Conservation (phyloP, 2,329 filamentous ascomycete genomes). For the Colletotrichum gigasporum region DNA sequence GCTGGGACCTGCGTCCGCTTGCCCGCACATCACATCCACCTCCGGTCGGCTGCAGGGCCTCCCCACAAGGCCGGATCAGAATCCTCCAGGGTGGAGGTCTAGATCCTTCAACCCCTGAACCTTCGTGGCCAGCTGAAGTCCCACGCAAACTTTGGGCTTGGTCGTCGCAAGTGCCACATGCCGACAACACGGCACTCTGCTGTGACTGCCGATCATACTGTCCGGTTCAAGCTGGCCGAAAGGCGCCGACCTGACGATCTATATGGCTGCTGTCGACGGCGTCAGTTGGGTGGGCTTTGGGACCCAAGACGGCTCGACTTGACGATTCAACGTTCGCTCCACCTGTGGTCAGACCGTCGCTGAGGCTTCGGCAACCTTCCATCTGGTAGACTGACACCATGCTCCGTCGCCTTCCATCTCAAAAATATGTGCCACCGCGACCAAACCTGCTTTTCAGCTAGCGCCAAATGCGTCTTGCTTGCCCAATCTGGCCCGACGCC, state of each 20-base stretch:
- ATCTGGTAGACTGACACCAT: constrained; percentile 9
- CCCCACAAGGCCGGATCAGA: neutral
- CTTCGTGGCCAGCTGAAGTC: neutral
- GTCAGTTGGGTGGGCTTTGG: no score
- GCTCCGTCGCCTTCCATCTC: constrained; percentile 2
- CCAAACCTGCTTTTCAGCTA: neutral
- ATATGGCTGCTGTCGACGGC: no score
- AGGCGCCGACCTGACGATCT: neutral
- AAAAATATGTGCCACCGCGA: neutral
- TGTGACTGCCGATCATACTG: constrained; percentile 25
- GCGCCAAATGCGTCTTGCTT: neutral
- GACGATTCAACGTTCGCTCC: neutral
- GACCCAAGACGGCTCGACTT: neutral
- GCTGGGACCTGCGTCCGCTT: neutral
- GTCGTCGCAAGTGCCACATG: neutral
- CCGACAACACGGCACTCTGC: constrained; percentile 12
- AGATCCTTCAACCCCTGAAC: constrained; percentile 5
- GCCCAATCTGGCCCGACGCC: constrained; percentile 1
- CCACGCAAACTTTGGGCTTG: neutral
- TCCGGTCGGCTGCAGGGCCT: constrained; percentile 1
- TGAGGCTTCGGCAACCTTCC: constrained; percentile 17
- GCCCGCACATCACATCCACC: neutral
- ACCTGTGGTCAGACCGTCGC: neutral
- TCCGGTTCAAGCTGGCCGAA: constrained; percentile 7
- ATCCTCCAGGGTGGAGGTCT: constrained; percentile 12